Conservation (phyloP, 75 land plant genomes). For the Sequoia sempervirens region DNA sequence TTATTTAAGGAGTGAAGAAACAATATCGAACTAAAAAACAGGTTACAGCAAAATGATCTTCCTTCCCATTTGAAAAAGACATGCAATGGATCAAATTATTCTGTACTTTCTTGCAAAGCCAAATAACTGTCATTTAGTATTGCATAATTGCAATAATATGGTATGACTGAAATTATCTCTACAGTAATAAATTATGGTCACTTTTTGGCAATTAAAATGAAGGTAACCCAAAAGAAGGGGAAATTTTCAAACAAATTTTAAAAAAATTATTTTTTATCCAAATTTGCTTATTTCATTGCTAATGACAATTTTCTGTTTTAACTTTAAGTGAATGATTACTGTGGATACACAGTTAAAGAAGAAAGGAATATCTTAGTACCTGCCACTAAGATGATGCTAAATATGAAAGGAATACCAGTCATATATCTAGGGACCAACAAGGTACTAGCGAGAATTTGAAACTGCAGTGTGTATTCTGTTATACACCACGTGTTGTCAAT, state of each 20-base stretch:
- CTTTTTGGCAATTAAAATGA: not conserved
- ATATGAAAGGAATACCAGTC: not conserved
- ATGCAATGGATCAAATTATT: not conserved
- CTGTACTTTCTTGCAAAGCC: not conserved
- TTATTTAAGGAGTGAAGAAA: not conserved
- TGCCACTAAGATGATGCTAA: not conserved
- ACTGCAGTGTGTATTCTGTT: not conserved
- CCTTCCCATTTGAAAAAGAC: not conserved
- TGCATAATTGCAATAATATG: not conserved
- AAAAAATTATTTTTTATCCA: not conserved
- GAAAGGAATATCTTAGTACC: not conserved
- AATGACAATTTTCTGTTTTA: not conserved
- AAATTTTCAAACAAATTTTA: not conserved
- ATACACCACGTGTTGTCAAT: not conserved
- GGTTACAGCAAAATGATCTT: not conserved
- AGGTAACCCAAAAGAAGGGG: not conserved
- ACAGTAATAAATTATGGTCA: not conserved
- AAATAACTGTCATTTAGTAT: not conserved
- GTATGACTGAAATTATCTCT: not conserved
- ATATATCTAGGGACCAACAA: not conserved
- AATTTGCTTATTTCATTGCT: not conserved
- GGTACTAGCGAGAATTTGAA: not conserved
- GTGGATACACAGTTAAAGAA: not conserved
- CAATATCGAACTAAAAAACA: not conserved
- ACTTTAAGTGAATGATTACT: not conserved